Evolutionary conservation across 495 filamentous ascomycete species (phyloP).

Genomic region (Neurospora sp.): DNA sequence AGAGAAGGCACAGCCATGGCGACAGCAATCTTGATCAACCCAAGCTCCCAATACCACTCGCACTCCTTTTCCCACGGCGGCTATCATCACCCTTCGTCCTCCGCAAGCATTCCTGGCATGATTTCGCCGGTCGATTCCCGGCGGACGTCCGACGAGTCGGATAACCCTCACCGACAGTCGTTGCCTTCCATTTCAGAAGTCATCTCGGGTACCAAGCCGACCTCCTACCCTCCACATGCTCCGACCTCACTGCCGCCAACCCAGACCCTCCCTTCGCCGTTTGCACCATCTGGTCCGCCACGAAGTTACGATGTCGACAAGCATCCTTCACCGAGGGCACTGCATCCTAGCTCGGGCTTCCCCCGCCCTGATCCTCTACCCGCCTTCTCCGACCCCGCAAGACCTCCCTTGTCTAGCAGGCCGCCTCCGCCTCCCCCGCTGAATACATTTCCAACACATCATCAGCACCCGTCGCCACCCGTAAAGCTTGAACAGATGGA

Average conservation of each 20-base stretch:
- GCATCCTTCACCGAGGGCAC: constrained; percentile 24
- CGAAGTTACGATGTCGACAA: constrained; percentile 19
- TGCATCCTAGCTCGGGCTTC: constrained; percentile 21
- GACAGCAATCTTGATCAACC: constrained; percentile 36
- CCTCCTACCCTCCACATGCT: constrained; percentile 25
- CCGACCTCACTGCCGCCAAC: constrained; percentile 16
- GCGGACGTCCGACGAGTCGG: constrained; percentile 31
- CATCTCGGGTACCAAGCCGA: constrained; percentile 29
- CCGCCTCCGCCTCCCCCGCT: constrained; percentile 22
- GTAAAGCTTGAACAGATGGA: constrained; percentile 21
- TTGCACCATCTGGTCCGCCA: constrained; percentile 14
- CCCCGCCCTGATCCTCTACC: constrained; percentile 21
- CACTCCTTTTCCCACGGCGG: constrained; percentile 18
- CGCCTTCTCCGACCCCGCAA: constrained; percentile 24
- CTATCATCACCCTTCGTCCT: constrained; percentile 32
- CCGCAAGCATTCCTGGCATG: constrained; percentile 32
- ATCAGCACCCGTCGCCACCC: constrained; percentile 20
- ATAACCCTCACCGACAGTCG: constrained; percentile 33
- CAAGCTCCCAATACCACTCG: constrained; percentile 30
- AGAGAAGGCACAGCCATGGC: constrained; percentile 36
- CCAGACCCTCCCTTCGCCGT: constrained; percentile 25
- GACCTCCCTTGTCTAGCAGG: constrained; percentile 15
- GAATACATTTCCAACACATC: constrained; percentile 17
- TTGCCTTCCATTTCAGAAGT: constrained; percentile 42
- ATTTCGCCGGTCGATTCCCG: constrained; percentile 36